Conservation (phyloP, 1,284 basidiomycete species). For the Marasmius sp. region DNA sequence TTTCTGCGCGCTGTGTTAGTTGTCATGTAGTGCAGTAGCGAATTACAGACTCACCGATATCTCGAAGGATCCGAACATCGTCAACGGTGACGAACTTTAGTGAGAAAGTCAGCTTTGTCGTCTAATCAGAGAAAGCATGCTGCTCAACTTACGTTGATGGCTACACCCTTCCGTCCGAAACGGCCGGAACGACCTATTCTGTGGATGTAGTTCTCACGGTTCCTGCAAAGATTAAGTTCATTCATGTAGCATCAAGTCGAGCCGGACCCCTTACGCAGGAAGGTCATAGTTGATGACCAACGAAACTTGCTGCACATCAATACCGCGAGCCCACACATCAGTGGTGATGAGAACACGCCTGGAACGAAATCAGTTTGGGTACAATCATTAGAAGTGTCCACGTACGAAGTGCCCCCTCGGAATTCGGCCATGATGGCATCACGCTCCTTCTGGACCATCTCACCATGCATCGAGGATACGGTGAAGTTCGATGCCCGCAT, state of each 20-base stretch:
- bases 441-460: conserved; percentile 98
- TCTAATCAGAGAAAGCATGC: not conserved
- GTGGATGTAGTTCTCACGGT: conserved; percentile 99
- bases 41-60: conserved; percentile 66
- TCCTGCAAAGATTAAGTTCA: conserved; percentile 44
- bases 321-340: conserved; percentile 98
- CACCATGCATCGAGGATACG: conserved; percentile 96
- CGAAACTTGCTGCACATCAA: conserved; percentile 98
- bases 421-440: conserved; percentile 99
- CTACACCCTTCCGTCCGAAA: conserved; percentile 94
- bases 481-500: conserved; percentile 98
- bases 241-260: conserved; percentile 2
- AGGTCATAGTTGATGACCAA: conserved; percentile 98
- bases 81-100: conserved; percentile 86
- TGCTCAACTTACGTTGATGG: conserved; percentile 69
- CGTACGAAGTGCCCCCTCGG: conserved; percentile 88
- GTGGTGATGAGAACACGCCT: conserved; percentile 95
- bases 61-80: conserved; percentile 86
- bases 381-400: conserved; percentile 19
- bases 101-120: conserved; percentile 8
- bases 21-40: conserved; percentile 15
- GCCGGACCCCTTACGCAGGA: conserved; percentile 65
- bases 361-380: conserved; percentile 5
- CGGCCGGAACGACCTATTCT: conserved; percentile 95
- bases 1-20: conserved; percentile 47